Evolutionary conservation across 163 green algal genomes (phyloP), one percentile per base, ranked within the genome.

Genomic region (Chloroidium sp.): DNA sequence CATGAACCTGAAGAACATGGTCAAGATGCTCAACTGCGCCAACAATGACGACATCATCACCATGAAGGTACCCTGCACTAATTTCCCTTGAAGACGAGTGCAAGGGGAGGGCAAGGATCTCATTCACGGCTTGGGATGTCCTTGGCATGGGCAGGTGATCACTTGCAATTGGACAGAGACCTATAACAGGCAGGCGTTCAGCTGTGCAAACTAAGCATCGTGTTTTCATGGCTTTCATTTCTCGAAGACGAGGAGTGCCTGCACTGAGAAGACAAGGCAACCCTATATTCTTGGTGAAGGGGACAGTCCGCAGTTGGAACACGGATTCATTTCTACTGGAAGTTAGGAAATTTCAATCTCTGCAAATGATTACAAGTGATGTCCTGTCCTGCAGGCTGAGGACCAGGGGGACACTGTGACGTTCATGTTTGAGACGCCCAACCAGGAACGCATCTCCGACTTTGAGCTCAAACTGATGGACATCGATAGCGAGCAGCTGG

Each of bases 381-480:
- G 68, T 10, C 36, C 14, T 36, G 36, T 36, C 60, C 8, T 14
- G 59, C 69, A 82, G 78, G 93, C 92, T 8, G 93, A 98, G 79
- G 96, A 99, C 85, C 86, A 92, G 3, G 89, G 88, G 0, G 95
- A 99, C 86, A 93, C 84, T 12, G 89, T 99, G 59, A 97, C 92
- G 4, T 97, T 99, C 84, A 96, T 98, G 89, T 98, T 99, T 85
- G 96, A 99, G 84, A 92, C 84, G 79, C 89, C 86, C 61, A 90
- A 89, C 74, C 84, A 87, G 84, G 95, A 98, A 81, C 94, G 95
- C 78, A 93, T 98, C 62, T 93, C 90, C 62, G 96, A 99, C 85
- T 99, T 99, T 85, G 95, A 99, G 81, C 86, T 99, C 2, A 98
- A 98, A 89, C 91, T 99, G 6, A 99, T 99, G 96, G 94, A 97